Evolutionary conservation across 2,329 filamentous ascomycete species (phyloP).

Genomic region (Verticillium nubilum): DNA sequence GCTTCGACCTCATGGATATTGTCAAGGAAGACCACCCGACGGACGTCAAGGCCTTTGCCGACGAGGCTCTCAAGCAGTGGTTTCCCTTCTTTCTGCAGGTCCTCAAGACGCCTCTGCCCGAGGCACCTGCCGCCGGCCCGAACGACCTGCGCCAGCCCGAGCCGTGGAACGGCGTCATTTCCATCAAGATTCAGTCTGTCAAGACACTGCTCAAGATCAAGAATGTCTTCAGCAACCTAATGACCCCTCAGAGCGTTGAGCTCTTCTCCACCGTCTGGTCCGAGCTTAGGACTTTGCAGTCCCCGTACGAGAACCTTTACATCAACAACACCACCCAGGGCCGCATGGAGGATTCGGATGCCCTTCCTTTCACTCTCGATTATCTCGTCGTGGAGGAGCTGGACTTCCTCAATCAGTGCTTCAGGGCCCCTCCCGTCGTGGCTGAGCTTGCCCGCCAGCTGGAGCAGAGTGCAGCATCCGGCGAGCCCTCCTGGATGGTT

Average conservation of each 20-base stretch:
- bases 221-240: constrained; percentile 71
- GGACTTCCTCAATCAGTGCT: constrained; percentile 87
- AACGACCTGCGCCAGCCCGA: constrained; percentile 45
- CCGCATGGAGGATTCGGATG: constrained; percentile 82
- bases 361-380: constrained; percentile 90
- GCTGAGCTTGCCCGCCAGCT: constrained; percentile 83
- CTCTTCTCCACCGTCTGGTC: constrained; percentile 89
- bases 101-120: constrained; percentile 70
- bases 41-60: constrained; percentile 83
- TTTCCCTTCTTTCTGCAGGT: constrained; percentile 81
- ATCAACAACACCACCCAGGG: constrained; percentile 82
- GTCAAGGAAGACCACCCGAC: constrained; percentile 87
- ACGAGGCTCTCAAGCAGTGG: constrained; percentile 79
- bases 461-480: constrained; percentile 50
- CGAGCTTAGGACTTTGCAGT: constrained; percentile 70
- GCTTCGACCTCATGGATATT: constrained; percentile 95
- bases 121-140: constrained; percentile 47
- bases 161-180: constrained; percentile 73
- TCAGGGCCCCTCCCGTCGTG: constrained; percentile 82
- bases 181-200: constrained; percentile 86
- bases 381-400: constrained; percentile 90
- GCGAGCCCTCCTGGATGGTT: constrained; percentile 72
- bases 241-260: constrained; percentile 74
- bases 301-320: constrained; percentile 75
- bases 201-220: constrained; percentile 90